A percentile compares a stretch with the other conserved stretches of the same genome.
Evolutionary conservation across 2,329 filamentous ascomycete species (phyloP).

Genomic region (Sporothrix dimorphospora): DNA sequence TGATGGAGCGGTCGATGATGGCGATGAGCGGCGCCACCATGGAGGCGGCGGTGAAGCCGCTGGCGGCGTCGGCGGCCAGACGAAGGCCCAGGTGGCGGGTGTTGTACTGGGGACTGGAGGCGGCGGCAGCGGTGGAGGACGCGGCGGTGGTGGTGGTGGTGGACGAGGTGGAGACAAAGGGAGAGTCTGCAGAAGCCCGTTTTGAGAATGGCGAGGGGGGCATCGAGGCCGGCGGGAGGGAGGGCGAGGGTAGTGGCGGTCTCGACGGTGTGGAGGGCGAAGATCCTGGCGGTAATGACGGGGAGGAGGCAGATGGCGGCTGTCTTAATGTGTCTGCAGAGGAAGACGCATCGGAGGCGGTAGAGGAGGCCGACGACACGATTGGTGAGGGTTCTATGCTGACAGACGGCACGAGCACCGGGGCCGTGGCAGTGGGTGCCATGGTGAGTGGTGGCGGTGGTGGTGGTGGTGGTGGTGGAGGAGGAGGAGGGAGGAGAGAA

Average conservation of each 20-base stretch:
- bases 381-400: background rate
- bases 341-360: background rate
- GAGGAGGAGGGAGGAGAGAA: background rate
- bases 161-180: background rate
- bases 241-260: background rate
- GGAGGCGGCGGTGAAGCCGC: slow-evolving; percentile 69
- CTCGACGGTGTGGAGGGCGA: background rate
- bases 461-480: background rate
- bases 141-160: background rate
- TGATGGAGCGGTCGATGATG: slow-evolving; percentile 85
- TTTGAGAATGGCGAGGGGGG: background rate
- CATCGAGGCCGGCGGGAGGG: background rate
- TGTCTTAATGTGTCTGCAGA: background rate
- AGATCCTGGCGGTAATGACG: background rate
- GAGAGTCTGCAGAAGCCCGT: background rate
- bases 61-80: slow-evolving; percentile 44
- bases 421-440: background rate
- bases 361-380: background rate
- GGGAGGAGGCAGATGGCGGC: background rate
- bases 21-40: slow-evolving; percentile 83
- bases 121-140: background rate
- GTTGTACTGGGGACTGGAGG: slow-evolving; percentile 30
- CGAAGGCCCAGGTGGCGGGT: slow-evolving; percentile 39
- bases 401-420: background rate
- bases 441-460: background rate